Conservation (phyloP, 2,329 filamentous ascomycete genomes). For the Nemania serpens region DNA sequence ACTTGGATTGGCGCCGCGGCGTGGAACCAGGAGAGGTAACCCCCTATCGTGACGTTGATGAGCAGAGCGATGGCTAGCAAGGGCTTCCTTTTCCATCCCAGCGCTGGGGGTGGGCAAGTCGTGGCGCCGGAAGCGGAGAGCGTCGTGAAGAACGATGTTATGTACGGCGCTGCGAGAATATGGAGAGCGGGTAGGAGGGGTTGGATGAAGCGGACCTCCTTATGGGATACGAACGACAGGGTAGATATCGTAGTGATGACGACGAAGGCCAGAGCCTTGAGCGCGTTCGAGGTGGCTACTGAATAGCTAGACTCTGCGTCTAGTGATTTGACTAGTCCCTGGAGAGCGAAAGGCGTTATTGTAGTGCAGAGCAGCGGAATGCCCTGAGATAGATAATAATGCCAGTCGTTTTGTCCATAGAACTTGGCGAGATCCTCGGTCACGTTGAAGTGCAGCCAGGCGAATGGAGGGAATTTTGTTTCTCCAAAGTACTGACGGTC, state of each 20-base stretch:
- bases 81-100: constrained; percentile 54
- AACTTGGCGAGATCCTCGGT: constrained; percentile 86
- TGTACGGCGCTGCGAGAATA: constrained; percentile 72
- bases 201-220: constrained; percentile 97
- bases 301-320: constrained; percentile 44
- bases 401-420: constrained; percentile 87
- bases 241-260: constrained; percentile 62
- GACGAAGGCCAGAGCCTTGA: constrained; percentile 61
- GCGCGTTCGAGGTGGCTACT: constrained; percentile 47
- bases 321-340: constrained; percentile 63
- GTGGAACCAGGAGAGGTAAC: constrained; percentile 77
- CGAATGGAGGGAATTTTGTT: constrained; percentile 87
- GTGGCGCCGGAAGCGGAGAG: constrained; percentile 38
- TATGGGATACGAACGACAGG: constrained; percentile 85
- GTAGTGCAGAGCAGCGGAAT: constrained; percentile 86
- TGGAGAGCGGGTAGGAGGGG: constrained; percentile 88
- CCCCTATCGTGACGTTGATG: constrained; percentile 71
- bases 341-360: constrained; percentile 74
- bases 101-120: constrained; percentile 36
- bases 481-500: constrained; percentile 81
- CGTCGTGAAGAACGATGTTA: constrained; percentile 67
- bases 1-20: constrained; percentile 80
- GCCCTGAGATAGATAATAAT: constrained; percentile 93
- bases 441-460: constrained; percentile 90
- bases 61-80: constrained; percentile 63